A percentile compares a stretch with the other conserved stretches of the same genome.
Evolutionary conservation across 129 eudicot genomes (phyloP).

Genomic region (Smallanthus sonchifolius): DNA sequence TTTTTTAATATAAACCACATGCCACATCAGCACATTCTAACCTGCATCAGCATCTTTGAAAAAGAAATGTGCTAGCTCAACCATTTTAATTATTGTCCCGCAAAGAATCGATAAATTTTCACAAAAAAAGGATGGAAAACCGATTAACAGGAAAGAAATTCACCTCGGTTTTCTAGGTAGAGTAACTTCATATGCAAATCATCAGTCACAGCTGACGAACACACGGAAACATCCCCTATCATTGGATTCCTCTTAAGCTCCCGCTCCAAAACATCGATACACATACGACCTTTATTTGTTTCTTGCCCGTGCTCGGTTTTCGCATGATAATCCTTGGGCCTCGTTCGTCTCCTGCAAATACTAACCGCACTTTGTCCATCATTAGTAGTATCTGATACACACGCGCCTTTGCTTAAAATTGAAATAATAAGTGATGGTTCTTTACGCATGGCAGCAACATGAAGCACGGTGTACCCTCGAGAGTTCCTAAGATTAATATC

Average conservation of each 20-base stretch:
- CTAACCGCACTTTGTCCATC: constrained; percentile 72
- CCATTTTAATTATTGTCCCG: not conserved
- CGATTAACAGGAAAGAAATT: not conserved
- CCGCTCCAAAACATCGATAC: constrained; percentile 77
- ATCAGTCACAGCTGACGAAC: constrained; percentile 42
- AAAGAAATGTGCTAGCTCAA: not conserved
- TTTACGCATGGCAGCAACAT: constrained; percentile 75
- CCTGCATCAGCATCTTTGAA: not conserved
- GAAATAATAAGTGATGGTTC: constrained; percentile 61
- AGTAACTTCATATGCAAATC: constrained; percentile 67
- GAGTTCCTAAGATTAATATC: constrained; percentile 54
- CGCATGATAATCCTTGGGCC: constrained; percentile 62
- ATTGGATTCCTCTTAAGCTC: constrained; percentile 58
- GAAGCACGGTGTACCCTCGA: constrained; percentile 74
- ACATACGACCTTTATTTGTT: constrained; percentile 53
- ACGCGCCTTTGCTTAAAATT: constrained; percentile 56
- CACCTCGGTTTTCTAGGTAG: constrained; percentile 78
- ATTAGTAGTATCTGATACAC: constrained; percentile 43
- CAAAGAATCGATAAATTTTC: not conserved
- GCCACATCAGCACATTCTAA: not conserved
- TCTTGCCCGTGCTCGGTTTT: constrained; percentile 55
- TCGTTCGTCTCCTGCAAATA: constrained; percentile 61
- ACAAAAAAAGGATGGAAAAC: not conserved
- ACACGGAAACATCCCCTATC: constrained; percentile 38
- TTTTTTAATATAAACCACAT: not conserved